Evolutionary conservation across 106 monocot species (phyloP), one percentile per base, ranked within the genome.

Genomic region (Iris macrosiphon): DNA sequence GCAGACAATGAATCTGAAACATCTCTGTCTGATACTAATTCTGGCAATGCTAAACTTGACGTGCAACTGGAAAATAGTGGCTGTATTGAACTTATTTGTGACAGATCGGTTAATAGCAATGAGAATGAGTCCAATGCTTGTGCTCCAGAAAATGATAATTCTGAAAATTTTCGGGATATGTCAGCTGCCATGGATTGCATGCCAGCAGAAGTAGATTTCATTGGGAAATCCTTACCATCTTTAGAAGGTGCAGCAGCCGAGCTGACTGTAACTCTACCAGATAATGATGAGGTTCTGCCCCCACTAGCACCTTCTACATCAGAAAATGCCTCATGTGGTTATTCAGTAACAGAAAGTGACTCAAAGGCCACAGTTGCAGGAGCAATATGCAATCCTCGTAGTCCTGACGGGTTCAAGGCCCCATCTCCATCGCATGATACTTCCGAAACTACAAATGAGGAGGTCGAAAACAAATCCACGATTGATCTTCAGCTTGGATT

Each of bases 121-220:
- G 22, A 61, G 23, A 47, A 46, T 27, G 28, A 13, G 13, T 41
- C 25, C 12, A 16, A 45, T 42, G 16, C 23, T 3, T 41, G 28
- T 44, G 4, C 54, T 51, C 13, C 40, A 60, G 49, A 48, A 16
- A 42, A 28, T 65, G n/a, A 64, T n/a, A 25, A 15, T 31, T 55
- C 61, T 50, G 39, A 62, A 63, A 37, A 18, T 24, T 27, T 70
- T 37, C 40, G 41, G 4, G 38, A 63, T 35, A 32, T 63, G 33
- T 66, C 59, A 57, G 18, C 75, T 38, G 50, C 42, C 12, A 58
- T 58, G 5, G 10, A 35, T 4, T 4, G 10, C 4, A 35, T 6
- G 4, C 10, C 10, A 10, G 34, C 40, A 61, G 45, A 32, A 64
- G n/a, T n/a, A n/a, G n/a, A n/a, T n/a, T n/a, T n/a, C n/a, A n/a